Evolutionary conservation across 352 stramenopile genomes (phyloP).

Genomic region (Globisporangium parvum): DNA sequence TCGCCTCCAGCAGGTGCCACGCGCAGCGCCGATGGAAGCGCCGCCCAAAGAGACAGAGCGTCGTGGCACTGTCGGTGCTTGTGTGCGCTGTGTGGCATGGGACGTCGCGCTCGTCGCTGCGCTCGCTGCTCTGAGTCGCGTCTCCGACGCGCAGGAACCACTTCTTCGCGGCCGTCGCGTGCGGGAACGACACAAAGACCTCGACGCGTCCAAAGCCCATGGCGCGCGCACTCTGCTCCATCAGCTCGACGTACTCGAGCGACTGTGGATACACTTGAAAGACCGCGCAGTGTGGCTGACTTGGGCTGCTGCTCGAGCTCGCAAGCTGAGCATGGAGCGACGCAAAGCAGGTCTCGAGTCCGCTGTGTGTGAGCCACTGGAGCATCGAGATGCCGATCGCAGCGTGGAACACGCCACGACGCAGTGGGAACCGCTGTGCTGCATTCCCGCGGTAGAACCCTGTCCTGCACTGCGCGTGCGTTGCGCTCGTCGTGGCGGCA

Average conservation of each 20-base stretch:
- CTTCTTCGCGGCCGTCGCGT: constrained; percentile 61
- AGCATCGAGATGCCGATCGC: constrained; percentile 81
- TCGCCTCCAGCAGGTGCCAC: constrained; percentile 36
- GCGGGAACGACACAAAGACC: constrained; percentile 64
- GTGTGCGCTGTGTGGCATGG: no score
- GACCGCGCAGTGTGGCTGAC: constrained; percentile 20
- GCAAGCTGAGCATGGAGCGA: constrained; percentile 33
- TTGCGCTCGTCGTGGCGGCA: neutral
- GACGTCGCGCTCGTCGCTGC: no score
- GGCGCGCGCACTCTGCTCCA: constrained; percentile 41
- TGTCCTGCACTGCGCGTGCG: neutral
- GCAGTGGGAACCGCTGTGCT: constrained; percentile 53
- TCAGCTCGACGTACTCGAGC: constrained; percentile 43
- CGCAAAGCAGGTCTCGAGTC: constrained; percentile 51
- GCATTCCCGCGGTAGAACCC: constrained; percentile 69
- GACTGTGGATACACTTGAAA: constrained; percentile 72
- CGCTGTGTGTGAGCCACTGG: constrained; percentile 64
- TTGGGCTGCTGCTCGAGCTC: neutral
- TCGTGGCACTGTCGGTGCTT: no score
- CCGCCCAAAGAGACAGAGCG: constrained; percentile 51
- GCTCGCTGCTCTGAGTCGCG: neutral
- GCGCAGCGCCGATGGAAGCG: constrained; percentile 50
- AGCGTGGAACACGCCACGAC: constrained; percentile 27
- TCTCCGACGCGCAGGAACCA: constrained; percentile 54
- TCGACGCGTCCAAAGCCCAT: constrained; percentile 48